A percentile compares a stretch with the other conserved stretches of the same genome.
phyloP scores from a whole-genome alignment of 139 green algal species.

The Parachlorella kessleri region DNA sequence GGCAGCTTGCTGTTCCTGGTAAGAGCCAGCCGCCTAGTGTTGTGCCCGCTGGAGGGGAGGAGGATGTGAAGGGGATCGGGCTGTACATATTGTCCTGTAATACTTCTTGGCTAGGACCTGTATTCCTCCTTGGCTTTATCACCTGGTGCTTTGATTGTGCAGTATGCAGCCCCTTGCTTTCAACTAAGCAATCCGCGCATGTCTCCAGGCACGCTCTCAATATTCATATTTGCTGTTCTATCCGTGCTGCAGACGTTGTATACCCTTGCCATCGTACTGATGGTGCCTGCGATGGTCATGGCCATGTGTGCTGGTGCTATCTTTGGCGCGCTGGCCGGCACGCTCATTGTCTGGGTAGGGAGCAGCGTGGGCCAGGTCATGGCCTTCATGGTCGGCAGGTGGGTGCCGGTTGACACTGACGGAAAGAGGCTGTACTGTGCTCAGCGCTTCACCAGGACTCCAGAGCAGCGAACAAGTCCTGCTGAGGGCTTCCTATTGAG shows the following conservation, averaged over 20 bases:
- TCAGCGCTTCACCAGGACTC: no score
- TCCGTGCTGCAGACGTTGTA: slow-evolving; percentile 30
- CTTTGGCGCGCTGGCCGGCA: slow-evolving; percentile 48
- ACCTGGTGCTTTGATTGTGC: no score
- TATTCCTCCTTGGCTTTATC: no score
- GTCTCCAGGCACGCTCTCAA: no score
- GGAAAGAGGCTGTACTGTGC: no score
- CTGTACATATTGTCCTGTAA: not conserved
- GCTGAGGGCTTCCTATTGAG: no score
- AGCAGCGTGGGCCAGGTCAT: slow-evolving; percentile 45
- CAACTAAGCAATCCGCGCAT: no score
- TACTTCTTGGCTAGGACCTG: not conserved
- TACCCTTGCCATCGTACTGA: slow-evolving; percentile 46
- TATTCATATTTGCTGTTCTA: no score
- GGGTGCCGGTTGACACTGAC: not conserved
- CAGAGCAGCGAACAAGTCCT: no score
- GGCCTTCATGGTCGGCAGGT: slow-evolving; percentile 57
- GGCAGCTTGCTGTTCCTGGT: slow-evolving; percentile 31
- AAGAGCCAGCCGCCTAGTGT: not conserved
- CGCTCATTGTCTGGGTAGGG: slow-evolving; percentile 53
- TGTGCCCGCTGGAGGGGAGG: no score
- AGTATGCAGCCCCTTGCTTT: no score
- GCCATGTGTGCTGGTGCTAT: slow-evolving; percentile 57
- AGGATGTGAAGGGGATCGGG: no score
- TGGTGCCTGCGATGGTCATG: slow-evolving; percentile 58